A percentile compares a stretch with the other conserved stretches of the same genome.
Evolutionary conservation across 2,329 filamentous ascomycete genomes (phyloP).

Genomic region (Fusarium newnesense): DNA sequence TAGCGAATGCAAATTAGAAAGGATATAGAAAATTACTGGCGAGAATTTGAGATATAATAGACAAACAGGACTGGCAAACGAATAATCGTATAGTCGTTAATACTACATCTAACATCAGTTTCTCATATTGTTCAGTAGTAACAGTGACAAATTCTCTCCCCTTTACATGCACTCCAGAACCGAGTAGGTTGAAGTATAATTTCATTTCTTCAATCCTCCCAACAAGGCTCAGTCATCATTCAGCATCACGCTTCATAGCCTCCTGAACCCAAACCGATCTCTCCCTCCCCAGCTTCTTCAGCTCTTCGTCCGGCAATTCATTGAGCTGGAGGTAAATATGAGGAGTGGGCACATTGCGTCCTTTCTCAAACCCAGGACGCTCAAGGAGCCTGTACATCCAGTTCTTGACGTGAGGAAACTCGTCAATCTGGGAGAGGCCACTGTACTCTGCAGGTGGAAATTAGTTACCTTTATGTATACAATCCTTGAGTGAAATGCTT

Average conservation of each 20-base stretch:
- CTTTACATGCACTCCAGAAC: neutral
- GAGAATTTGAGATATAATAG: neutral
- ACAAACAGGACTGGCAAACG: neutral
- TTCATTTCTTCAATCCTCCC: neutral
- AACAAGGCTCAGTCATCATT: neutral
- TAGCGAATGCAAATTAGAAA: neutral
- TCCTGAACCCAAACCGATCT: conserved; percentile 71
- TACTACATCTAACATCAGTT: neutral
- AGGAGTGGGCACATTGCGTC: conserved; percentile 74
- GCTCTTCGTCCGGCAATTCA: conserved; percentile 58
- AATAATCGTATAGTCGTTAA: neutral
- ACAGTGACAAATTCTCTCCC: neutral
- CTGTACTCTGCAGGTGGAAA: conserved; percentile 32
- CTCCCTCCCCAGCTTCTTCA: conserved; percentile 65
- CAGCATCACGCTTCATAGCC: conserved; percentile 73
- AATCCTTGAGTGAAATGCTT: conserved; percentile 24
- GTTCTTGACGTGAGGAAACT: conserved; percentile 78
- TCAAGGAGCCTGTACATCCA: conserved; percentile 79
- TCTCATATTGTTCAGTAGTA: neutral
- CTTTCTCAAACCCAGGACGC: conserved; percentile 79
- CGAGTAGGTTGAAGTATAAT: neutral
- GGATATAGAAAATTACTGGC: neutral
- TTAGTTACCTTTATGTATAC: neutral
- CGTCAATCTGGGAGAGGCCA: conserved; percentile 66
- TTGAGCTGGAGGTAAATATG: conserved; percentile 67